Evolutionary conservation across 1,284 basidiomycete genomes (phyloP).

Genomic region (Trichosporon faecale): DNA sequence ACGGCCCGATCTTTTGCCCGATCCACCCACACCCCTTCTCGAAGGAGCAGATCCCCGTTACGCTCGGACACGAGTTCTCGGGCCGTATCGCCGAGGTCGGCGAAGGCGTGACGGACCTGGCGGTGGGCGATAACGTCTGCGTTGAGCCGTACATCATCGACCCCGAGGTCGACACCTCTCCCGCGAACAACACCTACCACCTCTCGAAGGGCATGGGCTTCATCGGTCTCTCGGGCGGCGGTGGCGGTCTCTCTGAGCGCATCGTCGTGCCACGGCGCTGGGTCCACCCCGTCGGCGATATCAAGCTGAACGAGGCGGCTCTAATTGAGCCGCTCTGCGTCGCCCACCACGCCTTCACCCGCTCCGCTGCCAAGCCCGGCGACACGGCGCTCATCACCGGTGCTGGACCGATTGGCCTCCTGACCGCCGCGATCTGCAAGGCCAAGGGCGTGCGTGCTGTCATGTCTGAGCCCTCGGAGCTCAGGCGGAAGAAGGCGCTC

Average conservation of each 20-base stretch:
- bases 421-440: slow-evolving; percentile 24
- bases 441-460: slow-evolving; percentile 20
- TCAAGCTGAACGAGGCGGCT: slow-evolving; percentile 25
- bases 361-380: slow-evolving; percentile 19
- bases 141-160: slow-evolving; percentile 43
- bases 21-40: slow-evolving; percentile 15
- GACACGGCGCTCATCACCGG: slow-evolving; percentile 23
- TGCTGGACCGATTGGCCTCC: slow-evolving; percentile 23
- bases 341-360: slow-evolving; percentile 22
- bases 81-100: slow-evolving; percentile 40
- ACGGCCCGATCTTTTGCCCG: slow-evolving; percentile 21
- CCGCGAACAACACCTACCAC: slow-evolving; percentile 21
- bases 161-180: slow-evolving; percentile 16
- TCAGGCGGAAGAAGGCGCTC: slow-evolving; percentile 16
- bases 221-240: slow-evolving; percentile 24
- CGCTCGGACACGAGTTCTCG: slow-evolving; percentile 49
- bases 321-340: slow-evolving; percentile 26
- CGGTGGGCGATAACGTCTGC: slow-evolving; percentile 47
- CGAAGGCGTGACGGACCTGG: slow-evolving; percentile 31
- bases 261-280: slow-evolving; percentile 25
- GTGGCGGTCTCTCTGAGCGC: slow-evolving; percentile 23
- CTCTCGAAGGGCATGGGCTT: slow-evolving; percentile 25
- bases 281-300: slow-evolving; percentile 24
- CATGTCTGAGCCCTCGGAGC: slow-evolving; percentile 20
- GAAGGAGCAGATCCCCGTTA: slow-evolving; percentile 33